A percentile compares a stretch with the other conserved stretches of the same genome.
Evolutionary conservation across 129 eudicot genomes (phyloP).

Genomic region (Glebionis coronaria): DNA sequence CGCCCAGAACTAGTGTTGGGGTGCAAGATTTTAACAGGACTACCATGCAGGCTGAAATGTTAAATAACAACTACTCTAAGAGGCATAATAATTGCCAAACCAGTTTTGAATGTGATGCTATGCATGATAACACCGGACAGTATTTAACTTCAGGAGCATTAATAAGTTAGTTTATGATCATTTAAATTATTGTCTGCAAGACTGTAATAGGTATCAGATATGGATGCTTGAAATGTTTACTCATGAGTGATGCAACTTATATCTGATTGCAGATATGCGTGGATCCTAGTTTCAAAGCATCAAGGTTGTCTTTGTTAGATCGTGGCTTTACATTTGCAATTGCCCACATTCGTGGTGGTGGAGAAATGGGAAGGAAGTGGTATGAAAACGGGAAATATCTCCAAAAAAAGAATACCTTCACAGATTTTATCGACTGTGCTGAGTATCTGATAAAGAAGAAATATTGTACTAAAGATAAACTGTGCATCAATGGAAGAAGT

Average conservation of each 20-base stretch:
- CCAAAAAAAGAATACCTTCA: constrained; percentile 81
- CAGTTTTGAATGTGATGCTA: constrained; percentile 2
- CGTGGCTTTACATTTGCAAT: constrained; percentile 74
- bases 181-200: neutral
- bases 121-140: neutral
- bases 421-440: constrained; percentile 84
- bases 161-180: neutral
- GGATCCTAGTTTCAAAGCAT: constrained; percentile 75
- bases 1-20: neutral
- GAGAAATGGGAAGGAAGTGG: constrained; percentile 99
- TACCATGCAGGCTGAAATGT: neutral
- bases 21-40: neutral
- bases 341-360: constrained; percentile 97
- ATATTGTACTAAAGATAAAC: constrained; percentile 78
- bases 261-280: constrained; percentile 57
- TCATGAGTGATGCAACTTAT: constrained; percentile 18
- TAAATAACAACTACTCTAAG: neutral
- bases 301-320: constrained; percentile 84
- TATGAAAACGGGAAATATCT: constrained; percentile 85
- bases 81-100: neutral
- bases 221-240: constrained; percentile 17
- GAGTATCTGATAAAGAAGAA: constrained; percentile 79
- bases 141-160: neutral
- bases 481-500: constrained; percentile 93
- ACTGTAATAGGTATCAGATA: constrained; percentile 11